Percentiles rank a stretch among this genome's conserved stretches.
These are phyloP conservation scores for Leishmania gerbilli DNA, from an alignment of 208 protist species.

Conservation along the genomic window DNA sequence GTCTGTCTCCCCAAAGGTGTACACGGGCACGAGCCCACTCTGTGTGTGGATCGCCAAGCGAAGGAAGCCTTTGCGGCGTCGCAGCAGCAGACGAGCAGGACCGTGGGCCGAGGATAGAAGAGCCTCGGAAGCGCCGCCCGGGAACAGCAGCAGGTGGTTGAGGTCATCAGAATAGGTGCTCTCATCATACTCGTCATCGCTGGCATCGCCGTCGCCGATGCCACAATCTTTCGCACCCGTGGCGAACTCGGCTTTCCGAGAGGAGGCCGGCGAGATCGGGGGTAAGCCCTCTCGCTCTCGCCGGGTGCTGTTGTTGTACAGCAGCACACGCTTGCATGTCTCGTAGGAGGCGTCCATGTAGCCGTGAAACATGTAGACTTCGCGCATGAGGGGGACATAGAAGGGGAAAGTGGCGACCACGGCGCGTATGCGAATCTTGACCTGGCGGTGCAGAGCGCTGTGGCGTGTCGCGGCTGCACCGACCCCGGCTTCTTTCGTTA, in stretches of 20 bases:
- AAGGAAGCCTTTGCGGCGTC: conserved; percentile 55
- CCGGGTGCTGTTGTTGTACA: conserved; percentile 36
- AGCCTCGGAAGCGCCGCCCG: conserved; percentile 56
- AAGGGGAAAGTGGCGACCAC: conserved; percentile 65
- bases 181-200: conserved; percentile 15
- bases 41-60: conserved; percentile 45
- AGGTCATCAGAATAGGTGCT: conserved; percentile 22
- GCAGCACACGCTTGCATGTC: conserved; percentile 33
- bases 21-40: conserved; percentile 45
- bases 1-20: conserved; percentile 64
- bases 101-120: conserved; percentile 41
- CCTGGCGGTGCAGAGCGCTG: conserved; percentile 8
- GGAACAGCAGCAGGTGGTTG: conserved; percentile 50
- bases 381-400: conserved; percentile 58
- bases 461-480: background rate
- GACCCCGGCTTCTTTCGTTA: background rate
- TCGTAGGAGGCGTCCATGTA: conserved; percentile 56
- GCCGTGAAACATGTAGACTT: conserved; percentile 55
- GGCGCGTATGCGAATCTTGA: conserved; percentile 35
- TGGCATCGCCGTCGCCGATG: background rate
- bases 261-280: background rate
- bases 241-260: background rate
- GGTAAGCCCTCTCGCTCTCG: conserved; percentile 15
- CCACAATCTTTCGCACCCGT: background rate
- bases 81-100: conserved; percentile 42